phyloP scores from a whole-genome alignment of 2,329 filamentous ascomycete genomes.

The Sodiomyces alkalinus region DNA sequence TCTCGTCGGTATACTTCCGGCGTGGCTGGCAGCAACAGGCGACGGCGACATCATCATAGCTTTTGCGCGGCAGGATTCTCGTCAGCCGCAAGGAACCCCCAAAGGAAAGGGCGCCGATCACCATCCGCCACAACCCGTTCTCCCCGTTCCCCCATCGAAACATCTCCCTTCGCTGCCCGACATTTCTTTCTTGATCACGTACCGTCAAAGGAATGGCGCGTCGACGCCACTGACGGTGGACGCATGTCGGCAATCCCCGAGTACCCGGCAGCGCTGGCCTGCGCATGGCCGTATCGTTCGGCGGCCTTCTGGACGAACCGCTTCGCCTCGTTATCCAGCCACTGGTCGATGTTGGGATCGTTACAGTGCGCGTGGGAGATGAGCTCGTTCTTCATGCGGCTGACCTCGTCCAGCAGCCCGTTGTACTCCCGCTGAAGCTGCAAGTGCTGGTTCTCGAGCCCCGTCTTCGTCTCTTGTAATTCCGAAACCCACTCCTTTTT shows the following conservation, averaged over 20 bases:
- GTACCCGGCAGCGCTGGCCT: constrained; percentile 1
- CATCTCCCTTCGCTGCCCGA: no score
- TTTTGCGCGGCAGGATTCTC: no score
- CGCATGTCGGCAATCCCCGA: no score
- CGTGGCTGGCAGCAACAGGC: no score
- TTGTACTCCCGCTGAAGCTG: constrained; percentile 27
- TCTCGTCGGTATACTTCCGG: no score
- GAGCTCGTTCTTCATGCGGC: constrained; percentile 31
- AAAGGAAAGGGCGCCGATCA: no score
- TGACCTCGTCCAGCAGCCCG: constrained; percentile 26
- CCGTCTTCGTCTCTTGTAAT: constrained; percentile 29
- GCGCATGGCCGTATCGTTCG: constrained; percentile 9
- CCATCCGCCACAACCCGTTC: no score
- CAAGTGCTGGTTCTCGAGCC: constrained; percentile 27
- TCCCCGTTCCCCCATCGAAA: no score
- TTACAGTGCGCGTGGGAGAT: constrained; percentile 38
- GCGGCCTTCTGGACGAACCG: constrained; percentile 25
- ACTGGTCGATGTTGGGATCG: constrained; percentile 35
- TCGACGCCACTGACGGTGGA: not conserved
- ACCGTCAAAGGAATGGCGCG: constrained; percentile 6
- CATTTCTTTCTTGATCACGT: constrained; percentile 1
- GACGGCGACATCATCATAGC: no score
- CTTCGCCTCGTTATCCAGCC: constrained; percentile 36
- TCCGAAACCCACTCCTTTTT: constrained; percentile 37
- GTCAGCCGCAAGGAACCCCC: no score